Evolutionary conservation across 768 basidiomycete species (phyloP).

Genomic region (Butyriboletus loyo): DNA sequence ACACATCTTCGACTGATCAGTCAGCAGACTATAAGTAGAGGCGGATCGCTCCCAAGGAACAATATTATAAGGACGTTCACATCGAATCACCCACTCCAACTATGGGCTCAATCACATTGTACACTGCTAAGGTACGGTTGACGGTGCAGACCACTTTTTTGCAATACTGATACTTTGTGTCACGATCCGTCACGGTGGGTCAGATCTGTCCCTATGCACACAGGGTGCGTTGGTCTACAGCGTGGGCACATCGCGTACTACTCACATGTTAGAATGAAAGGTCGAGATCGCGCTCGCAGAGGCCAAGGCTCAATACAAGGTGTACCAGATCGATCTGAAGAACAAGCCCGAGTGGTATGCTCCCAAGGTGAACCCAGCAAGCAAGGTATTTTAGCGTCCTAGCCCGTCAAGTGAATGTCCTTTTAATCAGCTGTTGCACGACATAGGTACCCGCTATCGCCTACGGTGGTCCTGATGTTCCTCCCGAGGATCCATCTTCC

Average conservation of each 20-base stretch:
- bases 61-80: too few relatives aligned
- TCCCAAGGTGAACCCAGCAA: slow-evolving; percentile 59
- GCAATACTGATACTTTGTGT: not conserved
- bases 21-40: slow-evolving; percentile 2
- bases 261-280: slow-evolving; percentile 26
- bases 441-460: slow-evolving; percentile 38
- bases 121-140: slow-evolving; percentile 44
- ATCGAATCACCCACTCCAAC: not conserved
- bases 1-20: too few relatives aligned
- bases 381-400: slow-evolving; percentile 45
- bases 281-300: slow-evolving; percentile 63
- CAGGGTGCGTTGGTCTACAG: slow-evolving; percentile 35
- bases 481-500: slow-evolving; percentile 54
- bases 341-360: slow-evolving; percentile 74
- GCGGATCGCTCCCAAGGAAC: not conserved
- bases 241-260: too few relatives aligned
- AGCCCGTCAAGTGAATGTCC: not conserved
- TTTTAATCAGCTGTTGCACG: not conserved
- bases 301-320: slow-evolving; percentile 44
- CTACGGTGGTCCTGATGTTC: slow-evolving; percentile 57
- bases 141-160: not conserved
- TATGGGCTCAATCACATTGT: slow-evolving; percentile 39
- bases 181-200: not conserved
- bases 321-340: slow-evolving; percentile 55
- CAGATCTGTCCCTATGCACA: slow-evolving; percentile 62